phyloP scores from a whole-genome alignment of 805 yeast species.

The Lipomyces spencermartinsiae region DNA sequence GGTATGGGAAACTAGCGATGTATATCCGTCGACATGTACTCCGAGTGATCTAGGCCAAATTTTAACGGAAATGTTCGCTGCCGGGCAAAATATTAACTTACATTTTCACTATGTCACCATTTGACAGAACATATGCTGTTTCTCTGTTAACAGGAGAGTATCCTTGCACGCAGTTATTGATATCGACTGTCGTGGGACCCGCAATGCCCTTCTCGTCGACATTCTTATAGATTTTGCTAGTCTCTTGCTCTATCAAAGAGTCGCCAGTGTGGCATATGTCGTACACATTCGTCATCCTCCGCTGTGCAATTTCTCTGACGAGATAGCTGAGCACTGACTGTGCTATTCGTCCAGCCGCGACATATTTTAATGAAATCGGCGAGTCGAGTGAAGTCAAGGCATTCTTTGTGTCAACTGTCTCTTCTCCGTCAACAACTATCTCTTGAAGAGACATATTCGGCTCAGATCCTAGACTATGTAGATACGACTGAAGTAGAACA shows the following conservation, averaged over 20 bases:
- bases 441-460: conserved; percentile 25
- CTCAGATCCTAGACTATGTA: not conserved
- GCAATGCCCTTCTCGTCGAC: conserved; percentile 86
- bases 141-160: conserved; percentile 75
- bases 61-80: not conserved
- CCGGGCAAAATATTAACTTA: conserved; percentile 1
- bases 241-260: conserved; percentile 66
- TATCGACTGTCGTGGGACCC: conserved; percentile 86
- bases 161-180: conserved; percentile 76
- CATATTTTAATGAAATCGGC: conserved; percentile 29
- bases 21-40: conserved; percentile 94
- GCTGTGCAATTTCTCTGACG: conserved; percentile 17
- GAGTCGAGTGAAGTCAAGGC: conserved; percentile 23
- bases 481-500: not conserved
- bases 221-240: conserved; percentile 63
- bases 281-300: conserved; percentile 25
- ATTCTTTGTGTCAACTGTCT: conserved; percentile 22
- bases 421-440: conserved; percentile 16
- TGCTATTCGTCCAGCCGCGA: conserved; percentile 35
- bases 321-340: conserved; percentile 28
- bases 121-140: conserved; percentile 44
- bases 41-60: conserved; percentile 60
- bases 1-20: conserved; percentile 86
- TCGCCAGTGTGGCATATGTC: conserved; percentile 80
- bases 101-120: conserved; percentile 87